Evolutionary conservation across 768 basidiomycete species (phyloP).

Genomic region (Amanita thiersii): DNA sequence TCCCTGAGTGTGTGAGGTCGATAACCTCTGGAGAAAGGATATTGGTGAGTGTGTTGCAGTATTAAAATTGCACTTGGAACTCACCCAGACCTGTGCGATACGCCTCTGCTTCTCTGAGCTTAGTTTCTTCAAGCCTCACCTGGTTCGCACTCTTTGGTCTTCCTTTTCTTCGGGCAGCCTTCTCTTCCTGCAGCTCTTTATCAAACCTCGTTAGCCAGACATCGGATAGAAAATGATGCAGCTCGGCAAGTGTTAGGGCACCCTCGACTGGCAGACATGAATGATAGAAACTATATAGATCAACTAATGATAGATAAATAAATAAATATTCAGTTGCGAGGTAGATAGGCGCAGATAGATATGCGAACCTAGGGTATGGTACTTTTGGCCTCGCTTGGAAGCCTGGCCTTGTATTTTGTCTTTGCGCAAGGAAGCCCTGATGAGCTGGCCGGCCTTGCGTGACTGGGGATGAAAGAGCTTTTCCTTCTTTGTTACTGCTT

Average conservation of each 20-base stretch:
- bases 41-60: constrained; percentile 5
- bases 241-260: constrained; percentile 49
- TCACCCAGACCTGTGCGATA: constrained; percentile 79
- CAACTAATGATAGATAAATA: constrained; percentile 45
- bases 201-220: constrained; percentile 74
- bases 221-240: constrained; percentile 57
- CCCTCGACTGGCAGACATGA: constrained; percentile 57
- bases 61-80: constrained; percentile 15
- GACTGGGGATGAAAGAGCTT: constrained; percentile 81
- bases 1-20: constrained; percentile 68
- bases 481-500: constrained; percentile 46
- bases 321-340: constrained; percentile 11
- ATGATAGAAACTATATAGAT: constrained; percentile 71
- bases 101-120: constrained; percentile 56
- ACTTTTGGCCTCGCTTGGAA: constrained; percentile 49
- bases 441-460: constrained; percentile 72
- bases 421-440: constrained; percentile 60
- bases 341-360: constrained; percentile 2
- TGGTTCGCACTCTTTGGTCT: constrained; percentile 69
- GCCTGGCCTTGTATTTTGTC: constrained; percentile 52
- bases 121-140: constrained; percentile 59
- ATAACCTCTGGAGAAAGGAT: constrained; percentile 49
- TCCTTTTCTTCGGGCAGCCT: constrained; percentile 56
- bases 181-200: constrained; percentile 54
- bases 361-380: constrained; percentile 41